Evolutionary conservation across 768 basidiomycete species (phyloP), one percentile per base, ranked within the genome.

Genomic region (Leccinum aurantiacum): DNA sequence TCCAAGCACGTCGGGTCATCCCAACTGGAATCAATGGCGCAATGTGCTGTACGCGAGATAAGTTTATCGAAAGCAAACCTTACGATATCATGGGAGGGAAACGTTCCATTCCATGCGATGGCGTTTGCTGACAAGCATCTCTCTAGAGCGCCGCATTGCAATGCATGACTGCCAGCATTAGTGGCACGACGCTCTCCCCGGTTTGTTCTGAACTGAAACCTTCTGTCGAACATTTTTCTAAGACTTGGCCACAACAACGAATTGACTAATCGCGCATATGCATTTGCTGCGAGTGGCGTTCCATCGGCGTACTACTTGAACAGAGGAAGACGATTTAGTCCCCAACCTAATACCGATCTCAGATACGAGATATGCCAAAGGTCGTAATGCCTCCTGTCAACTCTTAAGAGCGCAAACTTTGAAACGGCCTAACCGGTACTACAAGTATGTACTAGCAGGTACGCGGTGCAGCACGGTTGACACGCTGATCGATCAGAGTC

Each of bases 291-390:
- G 48, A 48, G 52, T 50, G 64, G 44, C n/a, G 44, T 53, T 17
- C 19, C 3, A 31, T 31, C 24, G 41, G 41, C 22, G 31, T 51
- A 31, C 53, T 58, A 52, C 29, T 38, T 17, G 37, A 25, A 33
- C 63, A 11, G 38, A 38, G 47, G 33, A 37, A 37, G 9, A 52
- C 13, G 25, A 14, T 56, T 35, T 25, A 0, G 44, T 33, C 25
- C 13, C 53, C 56, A 41, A 9, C 38, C 38, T 41, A 41, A 8
- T 41, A 38, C 37, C 19, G 35, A 61, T 62, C 53, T 48, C 17
- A 14, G 35, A 37, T 37, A 38, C 37, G 37, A 57, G 63, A 62
- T 55, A 50, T 29, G 35, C 19, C 47, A 35, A 50, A 44, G 10
- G 25, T 61, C 29, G 9, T 48, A 57, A 55, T 52, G 13, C 29